A percentile compares a stretch with the other conserved stretches of the same genome.
These are phyloP conservation scores for Trametes cingulata DNA, from an alignment of 768 basidiomycete genomes.

Conservation along the genomic window DNA sequence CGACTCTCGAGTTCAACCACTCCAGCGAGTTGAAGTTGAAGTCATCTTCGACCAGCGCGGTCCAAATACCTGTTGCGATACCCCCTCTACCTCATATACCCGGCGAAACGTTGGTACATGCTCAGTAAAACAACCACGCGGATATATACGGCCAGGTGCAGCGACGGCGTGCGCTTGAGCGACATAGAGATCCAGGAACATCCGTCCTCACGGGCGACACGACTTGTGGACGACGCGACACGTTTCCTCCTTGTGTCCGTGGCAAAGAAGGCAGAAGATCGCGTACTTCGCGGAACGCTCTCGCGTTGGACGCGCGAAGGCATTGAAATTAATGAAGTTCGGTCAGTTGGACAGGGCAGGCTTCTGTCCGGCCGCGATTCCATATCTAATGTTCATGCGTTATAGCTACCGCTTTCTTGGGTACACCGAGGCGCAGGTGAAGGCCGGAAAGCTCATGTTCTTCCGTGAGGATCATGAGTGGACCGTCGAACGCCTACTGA, in stretches of 20 bases:
- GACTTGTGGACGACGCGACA: conserved; percentile 18
- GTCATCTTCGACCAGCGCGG: no score
- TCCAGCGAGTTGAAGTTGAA: no score
- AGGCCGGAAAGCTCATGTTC: conserved; percentile 22
- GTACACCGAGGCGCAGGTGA: conserved; percentile 21
- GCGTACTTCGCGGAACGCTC: not conserved
- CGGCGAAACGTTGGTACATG: not conserved
- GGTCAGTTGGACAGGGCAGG: conserved; percentile 8
- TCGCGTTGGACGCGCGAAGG: conserved; percentile 12
- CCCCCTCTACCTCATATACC: not conserved
- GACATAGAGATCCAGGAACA: conserved; percentile 3
- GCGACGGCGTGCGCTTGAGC: conserved; percentile 3
- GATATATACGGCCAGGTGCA: conserved; percentile 2
- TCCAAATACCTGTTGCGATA: not conserved
- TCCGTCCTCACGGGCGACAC: conserved; percentile 19
- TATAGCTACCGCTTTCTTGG: conserved; percentile 23
- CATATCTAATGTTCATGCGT: not conserved
- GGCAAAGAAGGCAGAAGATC: not conserved
- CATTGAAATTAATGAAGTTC: not conserved
- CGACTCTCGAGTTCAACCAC: no score
- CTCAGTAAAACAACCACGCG: not conserved
- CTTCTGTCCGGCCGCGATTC: not conserved
- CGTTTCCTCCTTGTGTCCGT: conserved; percentile 20
- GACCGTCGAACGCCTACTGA: conserved; percentile 18
- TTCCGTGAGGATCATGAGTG: conserved; percentile 22